Evolutionary conservation across 1,284 basidiomycete genomes (phyloP), one percentile per base, ranked within the genome.

Genomic region (Ustanciosporium gigantosporum): DNA sequence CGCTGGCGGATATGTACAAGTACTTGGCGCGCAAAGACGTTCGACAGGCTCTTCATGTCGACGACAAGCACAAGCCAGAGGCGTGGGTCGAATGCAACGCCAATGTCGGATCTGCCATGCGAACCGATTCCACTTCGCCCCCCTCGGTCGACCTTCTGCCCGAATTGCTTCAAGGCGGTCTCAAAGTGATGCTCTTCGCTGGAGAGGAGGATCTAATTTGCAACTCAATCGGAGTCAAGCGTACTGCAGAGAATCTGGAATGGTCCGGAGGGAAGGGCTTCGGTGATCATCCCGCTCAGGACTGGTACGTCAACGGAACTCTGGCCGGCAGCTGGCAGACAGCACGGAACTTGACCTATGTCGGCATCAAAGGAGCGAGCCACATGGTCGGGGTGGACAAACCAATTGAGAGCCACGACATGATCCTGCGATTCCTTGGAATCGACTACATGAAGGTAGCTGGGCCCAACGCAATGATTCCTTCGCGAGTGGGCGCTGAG

Each of bases 141-240:
- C 87, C 91, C 0, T 84, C 90, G 0, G 85, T 94, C 46, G 84
- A 83, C 2, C 81, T 95, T 29, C 78, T 99, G 0, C 94, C 95
- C 0, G 81, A 82, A 3, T 81, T 99, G 4, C 81, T 97, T 23
- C 83, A 86, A 55, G 85, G 84, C 4, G 69, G 69, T 41, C 85
- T 97, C 19, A 87, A 87, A 1, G 83, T 97, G n/a, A 77, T 98
- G 73, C 82, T 99, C 40, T 98, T 96, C 70, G 91, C 87, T 0
- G 94, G 94, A 14, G 92, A 94, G 75, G 88, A 97, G 79, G 94
- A 99, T 78, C 81, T 94, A 41, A 94, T 97, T 61, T 98, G 74
- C 68, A 97, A 97, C 78, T 87, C 95, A 74, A 83, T 94, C 47
- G 94, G 94, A 3, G 83, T 92, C 41, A 90, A 95, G 79, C 84